Conservation (phyloP, 257 asterid species). For the Gardenia jasminoides region DNA sequence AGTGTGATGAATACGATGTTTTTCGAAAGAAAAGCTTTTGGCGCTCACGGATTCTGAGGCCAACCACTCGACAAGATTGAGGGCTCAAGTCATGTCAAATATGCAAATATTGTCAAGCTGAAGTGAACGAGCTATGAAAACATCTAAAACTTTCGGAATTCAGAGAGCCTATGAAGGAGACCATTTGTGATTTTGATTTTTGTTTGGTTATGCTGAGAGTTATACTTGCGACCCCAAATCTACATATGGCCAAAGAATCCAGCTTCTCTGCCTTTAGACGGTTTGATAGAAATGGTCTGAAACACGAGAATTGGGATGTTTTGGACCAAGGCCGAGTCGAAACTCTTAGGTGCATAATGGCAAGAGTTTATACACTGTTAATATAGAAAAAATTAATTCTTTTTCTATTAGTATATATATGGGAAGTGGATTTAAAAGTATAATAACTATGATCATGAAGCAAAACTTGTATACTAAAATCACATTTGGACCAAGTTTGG, state of each 20-base stretch:
- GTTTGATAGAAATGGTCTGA: neutral
- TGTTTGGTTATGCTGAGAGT: neutral
- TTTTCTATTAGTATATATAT: neutral
- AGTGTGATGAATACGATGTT: neutral
- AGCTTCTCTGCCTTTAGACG: too few relatives aligned
- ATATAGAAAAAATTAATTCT: too few relatives aligned
- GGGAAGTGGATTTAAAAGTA: neutral
- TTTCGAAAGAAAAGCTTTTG: neutral
- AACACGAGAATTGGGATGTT: neutral
- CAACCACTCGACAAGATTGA: neutral
- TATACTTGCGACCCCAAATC: too few relatives aligned
- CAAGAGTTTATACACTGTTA: too few relatives aligned
- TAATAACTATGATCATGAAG: neutral
- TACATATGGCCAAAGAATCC: neutral
- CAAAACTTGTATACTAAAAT: neutral
- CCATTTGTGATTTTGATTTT: neutral
- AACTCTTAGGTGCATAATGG: conserved; percentile 13
- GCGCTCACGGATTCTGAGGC: neutral
- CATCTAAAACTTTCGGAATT: too few relatives aligned
- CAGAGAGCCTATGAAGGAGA: too few relatives aligned
- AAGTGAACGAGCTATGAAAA: neutral
- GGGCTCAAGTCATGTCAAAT: neutral
- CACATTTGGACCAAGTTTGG: neutral
- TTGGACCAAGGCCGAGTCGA: neutral
- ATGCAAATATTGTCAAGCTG: neutral